Conservation (phyloP, 768 basidiomycete genomes). For the Trametes gibbosa region DNA sequence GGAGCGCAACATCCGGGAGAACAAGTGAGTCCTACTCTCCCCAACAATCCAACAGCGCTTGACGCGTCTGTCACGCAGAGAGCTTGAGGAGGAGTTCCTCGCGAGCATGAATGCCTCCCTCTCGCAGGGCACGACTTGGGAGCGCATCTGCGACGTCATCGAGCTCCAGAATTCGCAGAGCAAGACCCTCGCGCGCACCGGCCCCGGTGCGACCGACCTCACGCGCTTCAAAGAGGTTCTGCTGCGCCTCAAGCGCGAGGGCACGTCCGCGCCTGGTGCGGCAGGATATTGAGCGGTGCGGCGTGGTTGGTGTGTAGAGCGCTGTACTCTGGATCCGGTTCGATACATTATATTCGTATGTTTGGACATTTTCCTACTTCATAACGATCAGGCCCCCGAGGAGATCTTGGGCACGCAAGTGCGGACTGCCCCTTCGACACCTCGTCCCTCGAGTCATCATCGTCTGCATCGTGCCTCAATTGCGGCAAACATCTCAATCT, state of each 20-base stretch:
- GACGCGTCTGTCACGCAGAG: slow-evolving; percentile 45
- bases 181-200: slow-evolving; percentile 89
- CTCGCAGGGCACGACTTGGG: slow-evolving; percentile 92
- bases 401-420: too few species aligned
- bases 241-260: slow-evolving; percentile 84
- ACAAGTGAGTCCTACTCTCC: slow-evolving; percentile 67
- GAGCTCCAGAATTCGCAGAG: slow-evolving; percentile 96
- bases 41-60: not conserved
- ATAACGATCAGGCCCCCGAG: not conserved
- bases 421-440: too few species aligned
- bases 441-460: too few species aligned
- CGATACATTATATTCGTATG: slow-evolving; percentile 11
- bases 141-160: slow-evolving; percentile 81
- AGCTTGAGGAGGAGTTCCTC: slow-evolving; percentile 81
- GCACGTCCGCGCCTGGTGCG: slow-evolving; percentile 88
- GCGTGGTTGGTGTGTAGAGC: not conserved
- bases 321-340: slow-evolving; percentile 6
- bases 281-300: slow-evolving; percentile 65
- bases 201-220: slow-evolving; percentile 86
- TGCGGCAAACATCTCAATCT: too few species aligned
- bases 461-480: too few species aligned
- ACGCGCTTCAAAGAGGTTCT: slow-evolving; percentile 91
- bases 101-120: slow-evolving; percentile 70
- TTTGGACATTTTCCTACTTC: not conserved
- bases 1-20: slow-evolving; percentile 86